Conservation (phyloP, 176 grass and related monocot species). For the Pontederia crassipes region DNA sequence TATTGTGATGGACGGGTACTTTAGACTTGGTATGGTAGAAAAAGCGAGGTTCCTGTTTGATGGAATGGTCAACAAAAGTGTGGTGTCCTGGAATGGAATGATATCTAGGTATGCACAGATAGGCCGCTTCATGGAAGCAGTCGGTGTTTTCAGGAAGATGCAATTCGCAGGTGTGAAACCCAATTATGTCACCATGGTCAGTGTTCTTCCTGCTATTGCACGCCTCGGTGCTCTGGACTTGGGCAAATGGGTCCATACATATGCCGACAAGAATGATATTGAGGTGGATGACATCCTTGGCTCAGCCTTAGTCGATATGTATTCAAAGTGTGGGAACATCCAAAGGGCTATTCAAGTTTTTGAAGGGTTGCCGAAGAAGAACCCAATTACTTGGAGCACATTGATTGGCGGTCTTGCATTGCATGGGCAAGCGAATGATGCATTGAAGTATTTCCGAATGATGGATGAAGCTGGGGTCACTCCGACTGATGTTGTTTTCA, state of each 20-base stretch:
- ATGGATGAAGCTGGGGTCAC: constrained; percentile 13
- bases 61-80: constrained; percentile 11
- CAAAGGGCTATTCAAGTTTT: constrained; percentile 16
- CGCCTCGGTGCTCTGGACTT: constrained; percentile 8
- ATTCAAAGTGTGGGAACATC: constrained; percentile 18
- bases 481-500: constrained; percentile 12
- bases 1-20: constrained; percentile 14
- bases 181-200: constrained; percentile 20
- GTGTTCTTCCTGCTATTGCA: constrained; percentile 13
- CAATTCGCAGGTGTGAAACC: constrained; percentile 5
- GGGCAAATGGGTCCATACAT: constrained; percentile 22
- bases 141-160: constrained; percentile 14
- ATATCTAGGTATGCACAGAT: constrained; percentile 10
- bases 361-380: constrained; percentile 11
- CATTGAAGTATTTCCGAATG: constrained; percentile 3
- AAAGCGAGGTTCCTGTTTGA: constrained; percentile 2
- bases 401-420: constrained; percentile 15
- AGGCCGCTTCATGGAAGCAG: constrained; percentile 8
- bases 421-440: constrained; percentile 11
- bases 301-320: constrained; percentile 21
- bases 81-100: constrained; percentile 21
- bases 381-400: constrained; percentile 14
- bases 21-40: constrained; percentile 15
- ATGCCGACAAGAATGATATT: constrained; percentile 13
- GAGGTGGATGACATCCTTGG: constrained; percentile 16